A percentile compares a stretch with the other conserved stretches of the same genome.
These are phyloP conservation scores for Puccinia hordei DNA, from an alignment of 1,284 basidiomycete genomes.

Conservation along the genomic window DNA sequence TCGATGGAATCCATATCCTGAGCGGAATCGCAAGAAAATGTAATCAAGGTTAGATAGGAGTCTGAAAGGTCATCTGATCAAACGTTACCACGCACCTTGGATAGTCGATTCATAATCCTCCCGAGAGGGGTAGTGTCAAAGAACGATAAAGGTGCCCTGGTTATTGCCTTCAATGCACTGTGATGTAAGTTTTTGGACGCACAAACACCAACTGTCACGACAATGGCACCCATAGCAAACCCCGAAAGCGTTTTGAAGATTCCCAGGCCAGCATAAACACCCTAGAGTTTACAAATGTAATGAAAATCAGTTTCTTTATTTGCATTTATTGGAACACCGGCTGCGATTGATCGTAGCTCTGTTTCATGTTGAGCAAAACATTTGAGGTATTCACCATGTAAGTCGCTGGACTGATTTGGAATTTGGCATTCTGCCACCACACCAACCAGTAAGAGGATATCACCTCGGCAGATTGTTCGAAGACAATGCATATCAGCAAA, in stretches of 20 bases:
- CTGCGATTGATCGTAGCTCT: not conserved
- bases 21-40: too few relatives aligned
- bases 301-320: not conserved
- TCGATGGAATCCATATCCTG: slow-evolving; percentile 82
- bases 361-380: not conserved
- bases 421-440: slow-evolving; percentile 57
- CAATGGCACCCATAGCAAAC: not conserved
- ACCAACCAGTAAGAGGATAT: slow-evolving; percentile 61
- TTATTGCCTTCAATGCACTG: not conserved
- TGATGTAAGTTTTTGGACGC: slow-evolving; percentile 6
- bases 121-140: slow-evolving; percentile 40
- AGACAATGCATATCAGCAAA: slow-evolving; percentile 65
- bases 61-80: too few relatives aligned
- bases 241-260: slow-evolving; percentile 8
- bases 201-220: not conserved
- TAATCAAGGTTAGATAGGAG: not conserved
- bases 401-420: not conserved
- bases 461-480: slow-evolving; percentile 69
- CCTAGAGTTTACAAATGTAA: not conserved
- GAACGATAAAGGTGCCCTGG: slow-evolving; percentile 21
- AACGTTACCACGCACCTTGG: not conserved
- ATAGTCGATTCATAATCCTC: slow-evolving; percentile 26
- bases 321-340: not conserved
- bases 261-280: slow-evolving; percentile 17
- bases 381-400: slow-evolving; percentile 6